Evolutionary conservation across 1,284 basidiomycete species (phyloP).

Genomic region (Melampsora abietis-canadensis): DNA sequence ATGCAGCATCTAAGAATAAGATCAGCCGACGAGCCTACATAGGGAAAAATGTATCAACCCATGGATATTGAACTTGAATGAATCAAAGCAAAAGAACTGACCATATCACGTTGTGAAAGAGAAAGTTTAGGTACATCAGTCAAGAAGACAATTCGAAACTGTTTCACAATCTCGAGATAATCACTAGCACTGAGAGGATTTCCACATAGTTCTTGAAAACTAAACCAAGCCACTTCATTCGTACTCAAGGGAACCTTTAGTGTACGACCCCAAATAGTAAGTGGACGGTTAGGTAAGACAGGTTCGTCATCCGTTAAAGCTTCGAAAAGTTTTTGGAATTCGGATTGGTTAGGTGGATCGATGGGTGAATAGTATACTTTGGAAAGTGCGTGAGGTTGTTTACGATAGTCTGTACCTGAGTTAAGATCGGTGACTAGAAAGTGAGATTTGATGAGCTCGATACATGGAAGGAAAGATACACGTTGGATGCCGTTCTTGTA

Average conservation of each 20-base stretch:
- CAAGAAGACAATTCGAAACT: slow-evolving; percentile 83
- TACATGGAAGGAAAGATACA: slow-evolving; percentile 91
- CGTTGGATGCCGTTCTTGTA: slow-evolving; percentile 99
- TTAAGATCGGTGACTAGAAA: slow-evolving; percentile 87
- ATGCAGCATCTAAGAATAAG: slow-evolving; percentile 38
- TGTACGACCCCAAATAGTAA: slow-evolving; percentile 84
- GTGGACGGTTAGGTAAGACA: slow-evolving; percentile 64
- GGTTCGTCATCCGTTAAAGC: slow-evolving; percentile 64
- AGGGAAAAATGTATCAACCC: slow-evolving; percentile 50
- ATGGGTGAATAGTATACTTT: slow-evolving; percentile 87
- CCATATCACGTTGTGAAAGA: slow-evolving; percentile 80
- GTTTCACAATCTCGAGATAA: slow-evolving; percentile 87
- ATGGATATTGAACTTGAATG: slow-evolving; percentile 76
- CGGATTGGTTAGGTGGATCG: slow-evolving; percentile 63
- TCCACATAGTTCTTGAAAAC: slow-evolving; percentile 83
- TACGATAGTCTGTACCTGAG: slow-evolving; percentile 91
- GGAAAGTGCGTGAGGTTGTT: slow-evolving; percentile 79
- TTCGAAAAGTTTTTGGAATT: slow-evolving; percentile 77
- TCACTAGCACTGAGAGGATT: slow-evolving; percentile 87
- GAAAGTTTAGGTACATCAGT: slow-evolving; percentile 81
- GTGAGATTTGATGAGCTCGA: slow-evolving; percentile 81
- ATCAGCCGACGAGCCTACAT: slow-evolving; percentile 38
- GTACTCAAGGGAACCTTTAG: slow-evolving; percentile 56
- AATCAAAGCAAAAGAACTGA: slow-evolving; percentile 53
- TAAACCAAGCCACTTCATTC: slow-evolving; percentile 73